Base-by-base conservation (phyloP, 1,284 basidiomycete species). In the Rhodotorula sp. region DNA sequence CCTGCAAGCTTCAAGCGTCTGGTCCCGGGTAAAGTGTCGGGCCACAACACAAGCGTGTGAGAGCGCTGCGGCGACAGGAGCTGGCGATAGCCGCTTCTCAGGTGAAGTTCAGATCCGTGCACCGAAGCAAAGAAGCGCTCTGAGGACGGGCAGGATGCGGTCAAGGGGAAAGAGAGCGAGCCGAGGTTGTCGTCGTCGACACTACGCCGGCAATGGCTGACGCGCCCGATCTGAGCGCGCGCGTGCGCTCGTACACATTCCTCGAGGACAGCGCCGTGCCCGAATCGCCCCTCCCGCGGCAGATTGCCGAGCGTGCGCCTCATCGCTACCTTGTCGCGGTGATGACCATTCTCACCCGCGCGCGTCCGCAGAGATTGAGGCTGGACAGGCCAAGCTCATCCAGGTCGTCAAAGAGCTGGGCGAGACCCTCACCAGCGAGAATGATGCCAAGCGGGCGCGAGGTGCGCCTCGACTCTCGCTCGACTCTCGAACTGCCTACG, bases 331-430 rank as follows among this genome's bases (percentile, higher is more conserved):
- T 42, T 56, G 63, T 56, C 54, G 17, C 46, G 27, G 44, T 21
- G 13, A 13, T 41, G 27, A 44, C 21, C 14, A 44, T n/a, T 23
- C 45, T 8, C 27, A 3, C 21, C 4, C 49, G 7, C 49, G 50
- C 19, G 17, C 17, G 4, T 12, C 2, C 42, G 21, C 66, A 75
- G 74, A 68, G 8, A 56, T 75, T 50, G 55, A 42, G 3, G 12
- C 17, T 0, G 48, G 59, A 8, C 25, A 66, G 8, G 68, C 54
- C 58, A 59, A 60, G 25, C 83, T 97, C 10, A 84, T 97, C 4
- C 86, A 89, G 68, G 83, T 98, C n/a, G 92, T 98, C 21, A 92
- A 91, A 78, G 88, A 88, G 27, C 85, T 97, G 0, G 92, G 92
- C 48, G 89, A 91, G 76, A 93, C 90, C 78, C 85, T 99, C 44